Conservation (phyloP, 2,329 filamentous ascomycete species). For the Mollisia scopiformis region DNA sequence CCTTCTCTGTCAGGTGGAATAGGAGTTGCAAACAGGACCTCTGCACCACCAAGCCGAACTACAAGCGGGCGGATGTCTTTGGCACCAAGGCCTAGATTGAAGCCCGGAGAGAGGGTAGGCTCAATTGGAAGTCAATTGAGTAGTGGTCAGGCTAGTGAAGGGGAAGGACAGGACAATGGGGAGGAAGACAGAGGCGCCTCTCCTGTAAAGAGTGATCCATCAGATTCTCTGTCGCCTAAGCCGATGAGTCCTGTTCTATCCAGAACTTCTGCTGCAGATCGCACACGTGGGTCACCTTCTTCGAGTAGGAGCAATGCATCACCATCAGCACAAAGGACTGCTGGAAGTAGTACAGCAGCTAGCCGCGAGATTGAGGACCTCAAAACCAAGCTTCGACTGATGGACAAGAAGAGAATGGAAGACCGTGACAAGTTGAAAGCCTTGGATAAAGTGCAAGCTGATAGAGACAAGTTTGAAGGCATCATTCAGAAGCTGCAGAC, state of each 20-base stretch:
- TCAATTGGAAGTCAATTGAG: conserved; percentile 37
- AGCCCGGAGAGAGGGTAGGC: conserved; percentile 35
- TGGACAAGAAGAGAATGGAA: conserved; percentile 86
- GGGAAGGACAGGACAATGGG: conserved; percentile 31
- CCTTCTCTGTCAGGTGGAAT: conserved; percentile 41
- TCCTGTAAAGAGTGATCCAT: conserved; percentile 50
- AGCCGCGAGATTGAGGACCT: conserved; percentile 78
- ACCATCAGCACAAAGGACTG: conserved; percentile 25
- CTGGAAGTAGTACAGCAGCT: conserved; percentile 31
- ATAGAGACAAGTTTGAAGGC: conserved; percentile 76
- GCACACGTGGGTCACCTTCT: conserved; percentile 25
- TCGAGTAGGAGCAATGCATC: conserved; percentile 30
- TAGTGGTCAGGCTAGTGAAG: conserved; percentile 31
- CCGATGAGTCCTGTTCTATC: conserved; percentile 32
- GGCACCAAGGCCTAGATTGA: conserved; percentile 31
- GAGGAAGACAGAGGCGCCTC: conserved; percentile 40
- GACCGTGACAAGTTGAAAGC: conserved; percentile 84
- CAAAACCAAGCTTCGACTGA: conserved; percentile 81
- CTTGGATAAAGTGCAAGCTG: conserved; percentile 74
- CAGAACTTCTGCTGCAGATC: conserved; percentile 28
- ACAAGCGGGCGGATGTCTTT: conserved; percentile 26
- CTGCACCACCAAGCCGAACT: conserved; percentile 23
- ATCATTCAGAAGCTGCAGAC: conserved; percentile 90
- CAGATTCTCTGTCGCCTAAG: conserved; percentile 38
- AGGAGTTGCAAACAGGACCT: conserved; percentile 35